Evolutionary conservation across 225 moss, liverwort and hornwort genomes (phyloP).

Genomic region (Straminergon stramineum): DNA sequence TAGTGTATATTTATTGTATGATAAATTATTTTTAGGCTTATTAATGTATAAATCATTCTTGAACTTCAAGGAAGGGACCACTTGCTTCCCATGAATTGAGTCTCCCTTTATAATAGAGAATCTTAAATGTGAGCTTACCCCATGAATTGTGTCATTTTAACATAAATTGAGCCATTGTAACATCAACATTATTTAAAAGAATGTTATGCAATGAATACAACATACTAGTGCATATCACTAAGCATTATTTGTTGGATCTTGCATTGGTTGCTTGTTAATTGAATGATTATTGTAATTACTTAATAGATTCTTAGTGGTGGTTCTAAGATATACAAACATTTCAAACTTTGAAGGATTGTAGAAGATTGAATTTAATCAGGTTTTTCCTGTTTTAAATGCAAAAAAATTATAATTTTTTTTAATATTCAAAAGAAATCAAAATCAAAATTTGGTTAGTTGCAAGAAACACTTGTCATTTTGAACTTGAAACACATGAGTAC

Average conservation of each 20-base stretch:
- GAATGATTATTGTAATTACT: neutral
- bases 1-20: too few species aligned
- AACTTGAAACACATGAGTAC: too few species aligned
- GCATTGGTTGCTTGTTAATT: neutral
- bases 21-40: too few species aligned
- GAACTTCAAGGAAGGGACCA: accelerated
- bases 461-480: too few species aligned
- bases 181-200: too few species aligned
- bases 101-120: too few species aligned
- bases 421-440: neutral
- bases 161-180: too few species aligned
- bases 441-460: too few species aligned
- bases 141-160: neutral
- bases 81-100: neutral
- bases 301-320: neutral
- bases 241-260: neutral
- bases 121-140: too few species aligned
- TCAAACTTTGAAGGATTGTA: neutral
- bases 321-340: neutral
- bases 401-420: neutral
- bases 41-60: neutral
- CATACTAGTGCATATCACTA: neutral
- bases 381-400: neutral
- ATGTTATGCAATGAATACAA: neutral
- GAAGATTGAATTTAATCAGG: neutral